A percentile compares a stretch with the other conserved stretches of the same genome.
phyloP scores from a whole-genome alignment of 495 filamentous ascomycete species.

The Tuber borchii region DNA sequence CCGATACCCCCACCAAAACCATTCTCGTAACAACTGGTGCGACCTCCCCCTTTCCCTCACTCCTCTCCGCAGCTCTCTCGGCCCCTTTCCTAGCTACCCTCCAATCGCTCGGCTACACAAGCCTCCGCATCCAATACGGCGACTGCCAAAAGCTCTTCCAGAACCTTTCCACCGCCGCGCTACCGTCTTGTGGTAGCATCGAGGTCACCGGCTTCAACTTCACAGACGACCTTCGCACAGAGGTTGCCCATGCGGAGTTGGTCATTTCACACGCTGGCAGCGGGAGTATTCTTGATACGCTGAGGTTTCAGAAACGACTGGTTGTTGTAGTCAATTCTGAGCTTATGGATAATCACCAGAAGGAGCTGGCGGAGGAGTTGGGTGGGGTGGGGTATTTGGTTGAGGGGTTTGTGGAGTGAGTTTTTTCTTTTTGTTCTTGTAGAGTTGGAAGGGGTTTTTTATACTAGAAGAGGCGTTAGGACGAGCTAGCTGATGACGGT shows the following conservation, averaged over 20 bases:
- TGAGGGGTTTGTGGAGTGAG: conserved; percentile 59
- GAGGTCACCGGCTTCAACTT: conserved; percentile 56
- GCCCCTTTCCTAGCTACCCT: conserved; percentile 57
- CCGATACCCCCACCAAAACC: conserved; percentile 17
- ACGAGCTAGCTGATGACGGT: neutral
- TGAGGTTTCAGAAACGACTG: conserved; percentile 60
- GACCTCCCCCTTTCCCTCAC: conserved; percentile 69
- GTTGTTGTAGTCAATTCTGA: conserved; percentile 80
- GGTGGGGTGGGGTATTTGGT: conserved; percentile 63
- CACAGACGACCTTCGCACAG: conserved; percentile 50
- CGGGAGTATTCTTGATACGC: conserved; percentile 77
- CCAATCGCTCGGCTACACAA: conserved; percentile 51
- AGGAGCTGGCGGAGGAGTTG: conserved; percentile 71
- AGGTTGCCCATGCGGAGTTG: conserved; percentile 50
- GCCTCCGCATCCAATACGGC: conserved; percentile 72
- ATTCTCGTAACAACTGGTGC: conserved; percentile 82
- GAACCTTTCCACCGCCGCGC: conserved; percentile 15
- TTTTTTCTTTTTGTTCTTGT: conserved; percentile 6
- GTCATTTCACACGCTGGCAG: conserved; percentile 92
- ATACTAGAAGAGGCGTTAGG: neutral
- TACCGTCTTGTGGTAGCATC: conserved; percentile 23
- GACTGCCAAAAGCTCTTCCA: conserved; percentile 40
- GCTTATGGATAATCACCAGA: conserved; percentile 86
- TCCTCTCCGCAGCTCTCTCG: conserved; percentile 61
- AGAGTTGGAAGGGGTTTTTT: neutral